A percentile compares a stretch with the other conserved stretches of the same genome.
phyloP scores from a whole-genome alignment of 352 stramenopile species.

The Phytophthora multivora region DNA sequence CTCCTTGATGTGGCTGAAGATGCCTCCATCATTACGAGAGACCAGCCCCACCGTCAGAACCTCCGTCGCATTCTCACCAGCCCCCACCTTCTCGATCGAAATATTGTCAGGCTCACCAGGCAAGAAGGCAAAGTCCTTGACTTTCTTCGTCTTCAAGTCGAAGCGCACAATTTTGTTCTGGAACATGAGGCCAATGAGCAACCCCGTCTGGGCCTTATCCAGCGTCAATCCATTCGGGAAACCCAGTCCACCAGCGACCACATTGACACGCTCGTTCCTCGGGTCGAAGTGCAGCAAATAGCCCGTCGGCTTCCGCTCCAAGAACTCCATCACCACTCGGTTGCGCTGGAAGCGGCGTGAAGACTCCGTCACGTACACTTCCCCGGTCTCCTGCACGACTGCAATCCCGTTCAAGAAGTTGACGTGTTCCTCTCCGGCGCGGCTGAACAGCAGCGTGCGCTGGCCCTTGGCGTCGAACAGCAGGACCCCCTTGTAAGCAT shows the following conservation, averaged over 20 bases:
- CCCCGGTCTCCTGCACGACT: conserved; percentile 39
- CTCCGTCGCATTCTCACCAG: conserved; percentile 27
- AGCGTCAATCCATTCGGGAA: conserved; percentile 60
- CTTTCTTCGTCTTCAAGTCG: conserved; percentile 39
- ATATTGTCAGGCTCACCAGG: conserved; percentile 63
- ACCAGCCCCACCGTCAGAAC: conserved; percentile 56
- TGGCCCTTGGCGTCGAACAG: conserved; percentile 61
- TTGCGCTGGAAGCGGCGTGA: conserved; percentile 55
- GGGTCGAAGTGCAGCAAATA: conserved; percentile 62
- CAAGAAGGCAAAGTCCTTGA: conserved; percentile 68
- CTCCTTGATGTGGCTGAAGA: conserved; percentile 40
- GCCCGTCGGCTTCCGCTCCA: conserved; percentile 51
- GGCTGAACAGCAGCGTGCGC: conserved; percentile 59
- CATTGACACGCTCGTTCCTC: conserved; percentile 17
- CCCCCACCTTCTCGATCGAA: conserved; percentile 37
- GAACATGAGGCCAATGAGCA: conserved; percentile 56
- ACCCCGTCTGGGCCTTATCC: conserved; percentile 38
- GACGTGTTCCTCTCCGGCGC: conserved; percentile 38
- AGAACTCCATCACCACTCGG: conserved; percentile 47
- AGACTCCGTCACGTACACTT: conserved; percentile 67
- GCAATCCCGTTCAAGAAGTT: conserved; percentile 60
- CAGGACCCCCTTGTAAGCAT: conserved; percentile 64
- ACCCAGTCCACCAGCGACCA: conserved; percentile 38
- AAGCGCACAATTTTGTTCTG: conserved; percentile 69
- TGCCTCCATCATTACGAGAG: conserved; percentile 29